phyloP scores from a whole-genome alignment of 1,284 basidiomycete genomes.

The Naganishia liquefaciens region DNA sequence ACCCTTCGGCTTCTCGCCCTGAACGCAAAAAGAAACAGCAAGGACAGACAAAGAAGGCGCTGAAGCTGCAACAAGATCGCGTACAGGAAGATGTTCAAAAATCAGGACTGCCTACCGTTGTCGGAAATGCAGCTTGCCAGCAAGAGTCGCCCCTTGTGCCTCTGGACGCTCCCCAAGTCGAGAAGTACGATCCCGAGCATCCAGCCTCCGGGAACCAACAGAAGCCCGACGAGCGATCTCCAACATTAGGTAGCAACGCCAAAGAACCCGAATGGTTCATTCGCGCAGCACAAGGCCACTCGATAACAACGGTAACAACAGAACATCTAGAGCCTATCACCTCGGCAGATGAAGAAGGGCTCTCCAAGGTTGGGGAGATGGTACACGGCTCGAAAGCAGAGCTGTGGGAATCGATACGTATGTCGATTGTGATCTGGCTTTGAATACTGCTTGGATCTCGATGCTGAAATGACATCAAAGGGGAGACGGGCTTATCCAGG shows the following conservation, averaged over 20 bases:
- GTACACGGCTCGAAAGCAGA: slow-evolving; percentile 53
- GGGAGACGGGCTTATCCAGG: slow-evolving; percentile 45
- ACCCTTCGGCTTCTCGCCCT: slow-evolving; percentile 45
- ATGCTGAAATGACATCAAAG: slow-evolving; percentile 29
- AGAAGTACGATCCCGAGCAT: background rate
- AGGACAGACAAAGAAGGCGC: slow-evolving; percentile 34
- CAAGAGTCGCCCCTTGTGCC: slow-evolving; percentile 28
- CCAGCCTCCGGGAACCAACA: background rate
- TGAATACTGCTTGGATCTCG: background rate
- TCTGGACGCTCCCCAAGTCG: slow-evolving; percentile 33
- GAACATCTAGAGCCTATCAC: slow-evolving; percentile 52
- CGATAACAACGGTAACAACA: slow-evolving; percentile 70
- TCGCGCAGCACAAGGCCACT: slow-evolving; percentile 92
- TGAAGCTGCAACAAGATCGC: slow-evolving; percentile 22
- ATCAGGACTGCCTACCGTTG: slow-evolving; percentile 15
- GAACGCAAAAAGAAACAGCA: slow-evolving; percentile 36
- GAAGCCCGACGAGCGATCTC: background rate
- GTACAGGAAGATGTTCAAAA: slow-evolving; percentile 21
- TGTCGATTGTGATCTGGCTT: slow-evolving; percentile 35
- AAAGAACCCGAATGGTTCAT: slow-evolving; percentile 69
- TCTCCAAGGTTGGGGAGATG: slow-evolving; percentile 41
- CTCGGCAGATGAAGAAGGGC: slow-evolving; percentile 42
- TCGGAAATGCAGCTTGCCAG: background rate
- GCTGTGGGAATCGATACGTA: slow-evolving; percentile 50
- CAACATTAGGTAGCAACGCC: slow-evolving; percentile 5